Evolutionary conservation across 495 filamentous ascomycete species (phyloP).

Genomic region (Hyaloscypha variabilis): DNA sequence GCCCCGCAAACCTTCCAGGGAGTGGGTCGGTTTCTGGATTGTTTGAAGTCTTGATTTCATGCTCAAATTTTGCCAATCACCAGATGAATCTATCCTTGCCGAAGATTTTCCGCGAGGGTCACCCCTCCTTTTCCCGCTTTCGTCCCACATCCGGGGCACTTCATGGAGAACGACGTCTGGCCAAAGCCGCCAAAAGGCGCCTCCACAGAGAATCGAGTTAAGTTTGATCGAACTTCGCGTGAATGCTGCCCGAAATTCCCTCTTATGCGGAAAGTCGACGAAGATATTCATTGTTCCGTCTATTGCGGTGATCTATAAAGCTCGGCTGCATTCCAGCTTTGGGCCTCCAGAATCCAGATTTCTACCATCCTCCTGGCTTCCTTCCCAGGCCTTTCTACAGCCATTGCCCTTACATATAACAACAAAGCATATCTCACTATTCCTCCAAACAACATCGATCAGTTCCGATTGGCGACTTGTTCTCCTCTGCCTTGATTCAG

Average conservation of each 20-base stretch:
- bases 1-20: not conserved
- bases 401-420: not conserved
- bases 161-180: not conserved
- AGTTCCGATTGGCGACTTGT: not conserved
- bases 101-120: not conserved
- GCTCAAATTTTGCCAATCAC: not conserved
- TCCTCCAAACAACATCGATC: not conserved
- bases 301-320: not conserved
- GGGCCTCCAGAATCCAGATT: constrained; percentile 1
- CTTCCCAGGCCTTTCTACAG: not conserved
- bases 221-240: not conserved
- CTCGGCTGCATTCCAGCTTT: not conserved
- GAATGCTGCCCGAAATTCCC: not conserved
- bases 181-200: not conserved
- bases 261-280: not conserved
- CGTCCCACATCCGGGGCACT: not conserved
- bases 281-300: not conserved
- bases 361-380: not conserved
- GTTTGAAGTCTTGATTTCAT: not conserved
- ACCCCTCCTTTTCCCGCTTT: not conserved
- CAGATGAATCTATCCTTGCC: not conserved
- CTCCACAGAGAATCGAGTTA: not conserved
- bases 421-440: not conserved
- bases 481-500: not conserved
- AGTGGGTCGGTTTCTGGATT: not conserved